Percentiles rank a stretch among this genome's conserved stretches.
phyloP scores from a whole-genome alignment of 2,329 filamentous ascomycete species.

The Sclerotinia trifoliorum region DNA sequence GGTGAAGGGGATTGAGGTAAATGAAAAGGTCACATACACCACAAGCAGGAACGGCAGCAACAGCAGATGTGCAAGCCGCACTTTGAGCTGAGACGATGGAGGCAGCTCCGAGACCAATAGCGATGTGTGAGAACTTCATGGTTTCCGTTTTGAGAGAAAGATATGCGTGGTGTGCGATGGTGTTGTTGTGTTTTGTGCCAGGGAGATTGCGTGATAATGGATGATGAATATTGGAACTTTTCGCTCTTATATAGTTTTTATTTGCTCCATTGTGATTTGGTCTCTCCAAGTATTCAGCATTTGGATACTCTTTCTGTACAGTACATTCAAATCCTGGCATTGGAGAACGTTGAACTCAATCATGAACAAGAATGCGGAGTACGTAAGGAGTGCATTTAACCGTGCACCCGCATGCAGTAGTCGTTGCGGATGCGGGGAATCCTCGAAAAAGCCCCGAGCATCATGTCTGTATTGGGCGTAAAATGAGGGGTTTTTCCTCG shows the following conservation, averaged over 20 bases:
- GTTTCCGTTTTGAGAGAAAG: background rate
- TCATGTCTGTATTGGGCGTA: background rate
- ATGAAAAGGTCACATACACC: slow-evolving; percentile 10
- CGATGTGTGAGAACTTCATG: slow-evolving; percentile 18
- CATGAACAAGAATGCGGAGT: background rate
- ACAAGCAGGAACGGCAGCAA: slow-evolving; percentile 2
- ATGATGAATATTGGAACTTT: background rate
- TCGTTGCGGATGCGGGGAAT: slow-evolving; percentile 13
- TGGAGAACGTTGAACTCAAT: background rate
- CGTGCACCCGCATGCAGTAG: background rate
- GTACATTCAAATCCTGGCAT: background rate
- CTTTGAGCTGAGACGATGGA: slow-evolving; percentile 13
- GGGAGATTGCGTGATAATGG: background rate
- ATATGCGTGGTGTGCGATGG: background rate
- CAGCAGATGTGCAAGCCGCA: slow-evolving; percentile 11
- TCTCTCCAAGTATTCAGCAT: background rate
- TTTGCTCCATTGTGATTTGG: background rate
- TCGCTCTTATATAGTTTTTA: background rate
- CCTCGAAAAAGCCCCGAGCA: background rate
- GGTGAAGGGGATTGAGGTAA: background rate
- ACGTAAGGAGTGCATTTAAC: background rate
- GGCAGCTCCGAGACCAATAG: slow-evolving; percentile 11
- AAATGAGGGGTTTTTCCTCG: slow-evolving; percentile 6
- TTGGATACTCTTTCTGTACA: background rate
- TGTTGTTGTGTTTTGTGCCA: background rate